These are phyloP conservation scores for Lachnellula subtilissima DNA, from an alignment of 2,329 filamentous ascomycete genomes.

Conservation along the genomic window DNA sequence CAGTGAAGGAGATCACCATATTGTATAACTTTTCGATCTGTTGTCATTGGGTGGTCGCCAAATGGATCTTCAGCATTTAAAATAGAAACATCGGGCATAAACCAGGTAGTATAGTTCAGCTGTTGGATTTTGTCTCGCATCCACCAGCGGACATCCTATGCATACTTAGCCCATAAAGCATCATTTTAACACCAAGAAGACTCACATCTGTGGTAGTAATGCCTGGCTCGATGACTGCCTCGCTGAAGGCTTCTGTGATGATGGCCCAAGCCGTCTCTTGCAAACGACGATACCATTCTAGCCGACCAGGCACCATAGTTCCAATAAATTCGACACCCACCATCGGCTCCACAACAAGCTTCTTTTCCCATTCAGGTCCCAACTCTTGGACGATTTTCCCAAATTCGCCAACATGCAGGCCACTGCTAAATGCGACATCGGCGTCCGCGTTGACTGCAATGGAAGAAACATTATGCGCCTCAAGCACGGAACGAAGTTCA, in stretches of 20 bases:
- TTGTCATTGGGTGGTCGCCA: conserved; percentile 9
- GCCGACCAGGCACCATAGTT: conserved; percentile 37
- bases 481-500: conserved; percentile 36
- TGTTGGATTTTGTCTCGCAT: conserved; percentile 44
- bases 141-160: conserved; percentile 47
- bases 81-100: conserved; percentile 43
- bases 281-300: conserved; percentile 41
- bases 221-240: conserved; percentile 39
- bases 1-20: conserved; percentile 46
- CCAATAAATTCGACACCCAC: conserved; percentile 43
- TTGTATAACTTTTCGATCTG: conserved; percentile 29
- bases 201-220: conserved; percentile 35
- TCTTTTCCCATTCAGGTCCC: conserved; percentile 36
- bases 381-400: conserved; percentile 34
- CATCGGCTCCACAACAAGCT: conserved; percentile 41
- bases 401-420: conserved; percentile 45
- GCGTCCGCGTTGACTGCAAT: conserved; percentile 43
- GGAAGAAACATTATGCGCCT: conserved; percentile 31
- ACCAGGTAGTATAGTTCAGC: conserved; percentile 49
- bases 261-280: conserved; percentile 49
- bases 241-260: conserved; percentile 43
- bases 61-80: conserved; percentile 25
- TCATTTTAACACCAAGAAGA: neutral
- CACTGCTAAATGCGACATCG: conserved; percentile 43
- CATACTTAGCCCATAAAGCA: neutral